Evolutionary conservation across 495 filamentous ascomycete genomes (phyloP).

Genomic region (Poronia punctata): DNA sequence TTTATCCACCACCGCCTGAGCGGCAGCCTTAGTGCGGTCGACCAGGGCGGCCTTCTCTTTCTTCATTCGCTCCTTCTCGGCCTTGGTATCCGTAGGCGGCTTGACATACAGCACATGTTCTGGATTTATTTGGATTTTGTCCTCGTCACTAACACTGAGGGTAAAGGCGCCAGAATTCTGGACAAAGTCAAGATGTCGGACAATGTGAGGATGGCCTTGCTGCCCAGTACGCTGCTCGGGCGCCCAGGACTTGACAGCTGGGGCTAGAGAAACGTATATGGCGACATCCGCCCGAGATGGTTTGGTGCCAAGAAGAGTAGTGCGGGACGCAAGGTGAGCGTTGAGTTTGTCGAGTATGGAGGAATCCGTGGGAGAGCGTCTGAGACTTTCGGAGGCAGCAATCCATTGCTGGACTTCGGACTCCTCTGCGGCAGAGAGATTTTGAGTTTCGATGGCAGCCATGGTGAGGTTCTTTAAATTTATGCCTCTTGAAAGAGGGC

Average conservation of each 20-base stretch:
- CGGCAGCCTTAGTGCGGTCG: constrained; percentile 46
- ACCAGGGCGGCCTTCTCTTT: constrained; percentile 67
- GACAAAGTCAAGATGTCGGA: constrained; percentile 88
- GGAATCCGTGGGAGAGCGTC: constrained; percentile 43
- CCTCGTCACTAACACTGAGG: constrained; percentile 58
- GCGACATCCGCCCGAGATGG: constrained; percentile 85
- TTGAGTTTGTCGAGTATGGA: constrained; percentile 72
- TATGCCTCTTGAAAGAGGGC: constrained; percentile 40
- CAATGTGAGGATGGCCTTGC: constrained; percentile 82
- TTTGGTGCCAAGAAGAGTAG: constrained; percentile 84
- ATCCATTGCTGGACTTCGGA: constrained; percentile 86
- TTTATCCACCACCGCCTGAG: constrained; percentile 29
- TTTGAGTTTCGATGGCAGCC: constrained; percentile 59
- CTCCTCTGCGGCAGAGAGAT: constrained; percentile 69
- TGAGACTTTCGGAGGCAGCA: constrained; percentile 62
- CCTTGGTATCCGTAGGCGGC: constrained; percentile 74
- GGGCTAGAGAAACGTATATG: constrained; percentile 73
- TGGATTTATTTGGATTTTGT: constrained; percentile 75
- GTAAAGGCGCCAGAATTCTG: constrained; percentile 80
- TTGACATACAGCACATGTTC: constrained; percentile 76
- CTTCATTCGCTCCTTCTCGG: constrained; percentile 84
- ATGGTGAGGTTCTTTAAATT: constrained; percentile 32
- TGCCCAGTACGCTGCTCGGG: constrained; percentile 86
- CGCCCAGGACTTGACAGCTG: constrained; percentile 71
- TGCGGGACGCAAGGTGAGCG: constrained; percentile 76